Conservation (phyloP, 2,329 filamentous ascomycete genomes). For the Aspergillus ibericus region DNA sequence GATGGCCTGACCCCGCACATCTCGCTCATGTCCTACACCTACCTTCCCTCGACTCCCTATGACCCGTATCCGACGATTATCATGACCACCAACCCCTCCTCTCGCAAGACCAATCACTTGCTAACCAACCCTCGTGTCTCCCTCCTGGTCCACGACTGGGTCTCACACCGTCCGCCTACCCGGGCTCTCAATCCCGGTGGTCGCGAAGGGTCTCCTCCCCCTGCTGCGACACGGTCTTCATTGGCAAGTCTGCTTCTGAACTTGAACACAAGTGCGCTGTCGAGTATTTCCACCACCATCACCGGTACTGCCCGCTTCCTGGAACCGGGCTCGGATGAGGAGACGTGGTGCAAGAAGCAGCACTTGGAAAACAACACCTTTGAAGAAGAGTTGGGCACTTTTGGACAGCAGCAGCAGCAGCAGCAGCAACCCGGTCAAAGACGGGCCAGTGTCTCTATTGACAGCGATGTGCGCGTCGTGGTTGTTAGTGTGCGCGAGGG, state of each 20-base stretch:
- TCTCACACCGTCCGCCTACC: conserved; percentile 84
- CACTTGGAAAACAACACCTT: conserved; percentile 95
- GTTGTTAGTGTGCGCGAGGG: conserved; percentile 82
- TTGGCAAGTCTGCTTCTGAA: conserved; percentile 83
- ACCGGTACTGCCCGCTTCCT: conserved; percentile 81
- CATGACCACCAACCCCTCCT: conserved; percentile 82
- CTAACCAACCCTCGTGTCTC: conserved; percentile 82
- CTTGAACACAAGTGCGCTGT: conserved; percentile 84
- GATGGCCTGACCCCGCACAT: conserved; percentile 82
- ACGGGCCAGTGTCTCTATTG: conserved; percentile 62
- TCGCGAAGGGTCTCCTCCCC: conserved; percentile 63
- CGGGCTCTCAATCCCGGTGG: conserved; percentile 55
- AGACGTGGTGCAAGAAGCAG: conserved; percentile 75
- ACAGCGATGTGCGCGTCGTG: conserved; percentile 80
- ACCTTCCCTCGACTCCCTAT: conserved; percentile 76
- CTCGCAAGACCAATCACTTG: conserved; percentile 73
- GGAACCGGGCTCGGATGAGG: conserved; percentile 72
- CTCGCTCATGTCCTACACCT: conserved; percentile 99
- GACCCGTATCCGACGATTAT: conserved; percentile 77
- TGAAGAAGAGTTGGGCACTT: conserved; percentile 53
- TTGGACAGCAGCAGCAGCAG: conserved; percentile 41
- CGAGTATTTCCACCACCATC: conserved; percentile 88
- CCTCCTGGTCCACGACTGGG: conserved; percentile 97
- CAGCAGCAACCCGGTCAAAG: conserved; percentile 30
- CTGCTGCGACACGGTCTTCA: conserved; percentile 65